Evolutionary conservation across 2,329 filamentous ascomycete species (phyloP), one percentile per base, ranked within the genome.

Genomic region (Monilinia polystroma): DNA sequence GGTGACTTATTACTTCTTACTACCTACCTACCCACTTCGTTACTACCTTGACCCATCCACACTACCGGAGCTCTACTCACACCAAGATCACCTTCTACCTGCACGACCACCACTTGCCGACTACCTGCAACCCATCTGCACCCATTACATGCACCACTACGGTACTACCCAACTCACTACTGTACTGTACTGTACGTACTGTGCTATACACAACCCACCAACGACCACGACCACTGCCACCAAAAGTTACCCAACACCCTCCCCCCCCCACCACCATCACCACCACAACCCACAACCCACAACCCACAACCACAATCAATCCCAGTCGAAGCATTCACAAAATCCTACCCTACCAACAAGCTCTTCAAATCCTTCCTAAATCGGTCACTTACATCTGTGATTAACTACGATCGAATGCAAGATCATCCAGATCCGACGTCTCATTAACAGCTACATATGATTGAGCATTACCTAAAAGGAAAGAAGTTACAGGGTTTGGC

Each of bases 381-480:
- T 20, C 52, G 49, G 35, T 47, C 45, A 26, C 47, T 35, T n/a
- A 29, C 63, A 26, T 51, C 54, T 53, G 32, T 55, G 35, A 53
- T 66, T 60, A 43, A 43, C 35, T 53, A 23, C 54, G 23, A 60
- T 66, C 63, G 41, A 66, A 60, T 66, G 55, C 63, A 66, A 66
- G 26, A 66, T 66, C 55, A 20, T 60, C 47, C 55, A 66, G 63
- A 60, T 60, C 55, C 47, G 41, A 53, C 4, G 55, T 60, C 47
- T 60, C 55, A 53, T 53, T 66, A 12, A 45, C 10, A 43, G 20
- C 14, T 52, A 14, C 55, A 12, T 14, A 32, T 29, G 16, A 26
- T 51, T 49, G 14, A 29, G 52, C 35, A 35, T 60, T 53, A 23
- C 20, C 5, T 23, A 43, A 60, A 35, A 32, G 43, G 45, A 65